Evolutionary conservation across 768 basidiomycete genomes (phyloP), one percentile per base, ranked within the genome.

Genomic region (Mrakia frigida): DNA sequence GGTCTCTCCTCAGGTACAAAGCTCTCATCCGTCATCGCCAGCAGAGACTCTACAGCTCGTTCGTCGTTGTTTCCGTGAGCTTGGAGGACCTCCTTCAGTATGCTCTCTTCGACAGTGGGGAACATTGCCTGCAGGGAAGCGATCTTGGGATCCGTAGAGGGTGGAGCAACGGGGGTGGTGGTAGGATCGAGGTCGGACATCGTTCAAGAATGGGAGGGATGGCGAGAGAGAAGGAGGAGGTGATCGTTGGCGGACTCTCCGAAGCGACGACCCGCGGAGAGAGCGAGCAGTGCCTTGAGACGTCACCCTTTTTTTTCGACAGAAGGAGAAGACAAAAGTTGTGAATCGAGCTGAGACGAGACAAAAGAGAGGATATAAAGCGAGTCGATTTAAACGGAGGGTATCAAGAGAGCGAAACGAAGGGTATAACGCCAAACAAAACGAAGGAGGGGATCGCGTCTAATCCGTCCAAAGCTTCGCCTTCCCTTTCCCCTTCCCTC

Each of bases 21-120:
- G 10, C 89, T 86, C 1, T 92, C 92, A 83, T 94, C 93, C 83
- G 87, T 92, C 92, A 94, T 93, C 14, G 89, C 90, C 10, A 94
- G 87, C 13, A 94, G 85, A 1, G 86, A 84, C 80, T 94, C 92
- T 74, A 93, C 86, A 6, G 92, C 92, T 39, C 86, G 87, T 78
- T 91, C 91, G 79, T 92, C 88, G 79, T 91, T 85, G 16, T 89
- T 87, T n/a, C 85, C 81, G 7, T 90, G 90, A 9, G 90, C 90
- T 76, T 92, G 88, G 67, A 94, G 85, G 0, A 94, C 90, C 39
- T 86, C 88, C 70, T 80, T 90, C 89, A 93, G 84, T 70, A 92
- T 84, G n/a, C 86, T 81, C 70, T 89, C 87, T 78, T 93, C 92
- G 79, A 92, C 92, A 82, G 90, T 90, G 9, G 92, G 92, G 82